Percentiles rank a stretch among this genome's conserved stretches.
phyloP scores from a whole-genome alignment of 768 basidiomycete genomes.

The Daedaleopsis sinensis region DNA sequence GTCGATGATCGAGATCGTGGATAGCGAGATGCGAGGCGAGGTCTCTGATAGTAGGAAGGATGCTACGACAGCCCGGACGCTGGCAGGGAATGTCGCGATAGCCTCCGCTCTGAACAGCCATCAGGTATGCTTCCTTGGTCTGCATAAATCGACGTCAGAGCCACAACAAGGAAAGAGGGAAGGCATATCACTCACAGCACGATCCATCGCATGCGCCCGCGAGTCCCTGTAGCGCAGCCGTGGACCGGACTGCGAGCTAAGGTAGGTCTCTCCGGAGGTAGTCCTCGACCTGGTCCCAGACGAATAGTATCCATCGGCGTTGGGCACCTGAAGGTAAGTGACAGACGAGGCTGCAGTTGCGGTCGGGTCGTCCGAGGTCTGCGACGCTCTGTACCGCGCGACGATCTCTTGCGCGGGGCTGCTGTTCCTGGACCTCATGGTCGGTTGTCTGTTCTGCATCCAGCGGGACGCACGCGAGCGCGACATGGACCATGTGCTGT shows the following conservation, averaged over 20 bases:
- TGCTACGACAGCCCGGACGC: conserved; percentile 19
- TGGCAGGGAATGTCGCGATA: conserved; percentile 19
- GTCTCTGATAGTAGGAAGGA: conserved; percentile 20
- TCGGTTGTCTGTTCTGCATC: conserved; percentile 4
- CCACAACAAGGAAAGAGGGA: neutral
- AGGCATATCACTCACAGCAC: conserved; percentile 11
- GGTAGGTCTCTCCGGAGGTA: conserved; percentile 3
- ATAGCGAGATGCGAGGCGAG: conserved; percentile 24
- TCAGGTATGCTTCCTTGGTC: conserved; percentile 16
- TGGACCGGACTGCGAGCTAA: conserved; percentile 13
- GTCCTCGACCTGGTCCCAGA: neutral
- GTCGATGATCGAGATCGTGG: conserved; percentile 20
- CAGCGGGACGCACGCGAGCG: conserved; percentile 16
- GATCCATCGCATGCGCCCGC: conserved; percentile 14
- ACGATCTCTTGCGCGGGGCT: conserved; percentile 23
- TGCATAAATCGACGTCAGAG: neutral
- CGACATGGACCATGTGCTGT: conserved; percentile 23
- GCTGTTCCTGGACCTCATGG: conserved; percentile 14
- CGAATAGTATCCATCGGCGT: neutral
- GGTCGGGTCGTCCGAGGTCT: neutral
- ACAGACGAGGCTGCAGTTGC: conserved; percentile 13
- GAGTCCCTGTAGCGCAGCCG: conserved; percentile 14
- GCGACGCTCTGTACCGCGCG: conserved; percentile 20
- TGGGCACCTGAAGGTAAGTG: conserved; percentile 10
- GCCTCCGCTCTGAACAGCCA: conserved; percentile 12